A percentile compares a stretch with the other conserved stretches of the same genome.
These are phyloP conservation scores for Marasmius sp. DNA, from an alignment of 1,284 basidiomycete genomes.

Conservation along the genomic window DNA sequence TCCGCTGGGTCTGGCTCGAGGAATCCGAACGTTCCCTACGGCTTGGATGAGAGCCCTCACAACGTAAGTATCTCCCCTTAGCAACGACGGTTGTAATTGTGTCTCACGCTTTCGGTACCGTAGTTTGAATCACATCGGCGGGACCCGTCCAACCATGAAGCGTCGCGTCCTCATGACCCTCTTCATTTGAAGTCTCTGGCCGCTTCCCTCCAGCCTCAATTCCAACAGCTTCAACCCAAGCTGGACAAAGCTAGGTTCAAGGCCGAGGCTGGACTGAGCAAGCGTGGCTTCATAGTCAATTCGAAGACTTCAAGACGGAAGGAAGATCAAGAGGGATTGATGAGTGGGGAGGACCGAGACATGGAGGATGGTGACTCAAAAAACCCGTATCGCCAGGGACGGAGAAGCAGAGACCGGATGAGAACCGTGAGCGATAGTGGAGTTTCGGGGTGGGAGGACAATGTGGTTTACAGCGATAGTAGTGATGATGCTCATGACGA, in stretches of 20 bases:
- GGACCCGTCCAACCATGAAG: not conserved
- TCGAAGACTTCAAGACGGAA: slow-evolving; percentile 24
- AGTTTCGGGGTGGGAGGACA: not conserved
- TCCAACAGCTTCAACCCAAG: slow-evolving; percentile 43
- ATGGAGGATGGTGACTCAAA: slow-evolving; percentile 25
- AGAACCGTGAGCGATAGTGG: slow-evolving; percentile 24
- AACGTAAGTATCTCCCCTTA: not conserved
- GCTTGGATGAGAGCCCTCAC: not conserved
- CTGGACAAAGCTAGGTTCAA: slow-evolving; percentile 64
- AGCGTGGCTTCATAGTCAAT: slow-evolving; percentile 47
- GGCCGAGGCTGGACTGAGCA: slow-evolving; percentile 64
- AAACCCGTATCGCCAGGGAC: slow-evolving; percentile 3
- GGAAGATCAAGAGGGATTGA: slow-evolving; percentile 35
- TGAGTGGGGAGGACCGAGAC: slow-evolving; percentile 22
- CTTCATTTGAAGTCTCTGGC: slow-evolving; percentile 33
- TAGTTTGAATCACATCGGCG: not conserved
- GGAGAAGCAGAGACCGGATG: slow-evolving; percentile 9
- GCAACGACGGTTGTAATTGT: not conserved
- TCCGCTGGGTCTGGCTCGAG: not conserved
- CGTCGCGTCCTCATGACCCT: not conserved
- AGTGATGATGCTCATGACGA: slow-evolving; percentile 25
- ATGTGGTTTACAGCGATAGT: slow-evolving; percentile 4
- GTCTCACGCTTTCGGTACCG: not conserved
- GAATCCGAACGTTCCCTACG: not conserved
- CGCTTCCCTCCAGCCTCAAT: slow-evolving; percentile 44